Percentiles rank a stretch among this genome's conserved stretches.
Evolutionary conservation across 495 filamentous ascomycete species (phyloP).

Genomic region (Hypoxylon perforatum): DNA sequence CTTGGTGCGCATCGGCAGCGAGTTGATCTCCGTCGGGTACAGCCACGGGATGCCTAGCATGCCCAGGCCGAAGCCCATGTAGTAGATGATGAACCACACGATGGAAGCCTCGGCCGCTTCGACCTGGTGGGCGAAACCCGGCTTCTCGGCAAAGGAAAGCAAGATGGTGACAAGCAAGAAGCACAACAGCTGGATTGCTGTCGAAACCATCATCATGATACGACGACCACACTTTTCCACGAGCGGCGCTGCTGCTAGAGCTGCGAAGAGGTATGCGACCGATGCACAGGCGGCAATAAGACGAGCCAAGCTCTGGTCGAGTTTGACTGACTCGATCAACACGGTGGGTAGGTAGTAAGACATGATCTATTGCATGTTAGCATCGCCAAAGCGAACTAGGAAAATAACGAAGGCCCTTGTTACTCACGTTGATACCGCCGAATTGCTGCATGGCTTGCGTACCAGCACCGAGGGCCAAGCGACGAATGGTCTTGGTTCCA

Average conservation of each 20-base stretch:
- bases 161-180: conserved; percentile 69
- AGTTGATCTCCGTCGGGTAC: conserved; percentile 73
- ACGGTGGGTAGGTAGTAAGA: conserved; percentile 58
- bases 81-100: conserved; percentile 66
- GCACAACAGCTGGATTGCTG: conserved; percentile 63
- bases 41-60: conserved; percentile 69
- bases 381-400: conserved; percentile 31
- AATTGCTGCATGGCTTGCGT: conserved; percentile 57
- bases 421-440: conserved; percentile 51
- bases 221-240: conserved; percentile 67
- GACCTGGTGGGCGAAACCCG: conserved; percentile 42
- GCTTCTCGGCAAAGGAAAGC: conserved; percentile 56
- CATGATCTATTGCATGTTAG: conserved; percentile 40
- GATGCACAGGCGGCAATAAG: conserved; percentile 49
- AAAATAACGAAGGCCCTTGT: conserved; percentile 1
- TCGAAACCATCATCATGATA: conserved; percentile 68
- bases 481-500: conserved; percentile 50
- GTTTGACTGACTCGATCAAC: conserved; percentile 54
- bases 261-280: conserved; percentile 52
- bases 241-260: conserved; percentile 61
- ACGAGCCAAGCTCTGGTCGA: conserved; percentile 47
- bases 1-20: conserved; percentile 66
- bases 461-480: conserved; percentile 47
- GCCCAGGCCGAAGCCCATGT: conserved; percentile 63
- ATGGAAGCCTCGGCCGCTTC: conserved; percentile 55